These are phyloP conservation scores for Aspergillus sp. DNA, from an alignment of 2,329 filamentous ascomycete species.

Conservation along the genomic window DNA sequence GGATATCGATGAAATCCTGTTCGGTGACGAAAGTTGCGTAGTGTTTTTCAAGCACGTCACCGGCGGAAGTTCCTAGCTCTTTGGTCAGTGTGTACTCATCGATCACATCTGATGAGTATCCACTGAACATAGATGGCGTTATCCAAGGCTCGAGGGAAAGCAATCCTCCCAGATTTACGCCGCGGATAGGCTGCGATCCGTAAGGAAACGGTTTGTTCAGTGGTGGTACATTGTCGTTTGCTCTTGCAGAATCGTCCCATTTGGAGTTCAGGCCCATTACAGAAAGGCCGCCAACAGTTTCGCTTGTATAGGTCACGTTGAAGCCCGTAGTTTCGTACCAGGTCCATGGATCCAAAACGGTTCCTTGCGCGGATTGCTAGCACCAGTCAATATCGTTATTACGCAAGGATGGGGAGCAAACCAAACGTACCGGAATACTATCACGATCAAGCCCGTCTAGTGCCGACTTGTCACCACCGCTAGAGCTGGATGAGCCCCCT, in stretches of 20 bases:
- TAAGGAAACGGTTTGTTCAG: constrained; percentile 79
- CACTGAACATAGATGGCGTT: constrained; percentile 82
- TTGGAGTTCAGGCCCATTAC: constrained; percentile 82
- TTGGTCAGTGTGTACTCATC: constrained; percentile 83
- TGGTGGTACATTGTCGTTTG: constrained; percentile 78
- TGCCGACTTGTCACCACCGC: constrained; percentile 39
- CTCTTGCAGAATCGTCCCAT: constrained; percentile 79
- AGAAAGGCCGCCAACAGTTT: constrained; percentile 80
- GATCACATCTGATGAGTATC: constrained; percentile 66
- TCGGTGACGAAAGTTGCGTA: constrained; percentile 88
- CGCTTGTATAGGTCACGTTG: constrained; percentile 89
- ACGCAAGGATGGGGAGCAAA: not conserved
- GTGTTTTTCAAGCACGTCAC: constrained; percentile 78
- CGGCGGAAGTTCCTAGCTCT: constrained; percentile 66
- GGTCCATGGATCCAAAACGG: constrained; percentile 81
- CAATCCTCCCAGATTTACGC: constrained; percentile 94
- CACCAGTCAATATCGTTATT: constrained; percentile 13
- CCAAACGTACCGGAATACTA: constrained; percentile 56
- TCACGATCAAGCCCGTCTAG: constrained; percentile 55
- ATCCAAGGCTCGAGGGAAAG: constrained; percentile 93
- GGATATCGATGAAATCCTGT: constrained; percentile 79
- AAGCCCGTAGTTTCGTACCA: constrained; percentile 91
- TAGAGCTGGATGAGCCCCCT: constrained; percentile 20
- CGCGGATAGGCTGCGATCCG: constrained; percentile 73
- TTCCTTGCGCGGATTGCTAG: constrained; percentile 63